A percentile compares a stretch with the other conserved stretches of the same genome.
Conservation (phyloP, 2,329 filamentous ascomycete species). For the Stenocarpella maydis region DNA sequence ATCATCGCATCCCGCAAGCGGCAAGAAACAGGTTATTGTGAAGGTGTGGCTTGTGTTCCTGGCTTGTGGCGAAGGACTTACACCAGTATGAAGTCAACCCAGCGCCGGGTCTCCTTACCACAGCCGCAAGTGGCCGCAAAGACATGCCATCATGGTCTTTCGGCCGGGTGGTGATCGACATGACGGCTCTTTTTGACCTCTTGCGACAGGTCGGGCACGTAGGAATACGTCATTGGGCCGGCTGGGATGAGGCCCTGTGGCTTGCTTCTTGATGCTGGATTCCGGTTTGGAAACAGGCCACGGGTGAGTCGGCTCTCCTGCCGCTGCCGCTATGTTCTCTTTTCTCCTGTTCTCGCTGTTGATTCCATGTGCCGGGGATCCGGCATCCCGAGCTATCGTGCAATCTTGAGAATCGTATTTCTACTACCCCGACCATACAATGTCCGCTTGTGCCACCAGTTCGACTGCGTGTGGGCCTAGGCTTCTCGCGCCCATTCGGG, state of each 20-base stretch:
- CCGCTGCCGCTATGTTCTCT: no score
- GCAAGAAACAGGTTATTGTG: constrained; percentile 38
- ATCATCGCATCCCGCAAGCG: constrained; percentile 25
- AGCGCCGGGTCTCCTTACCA: constrained; percentile 13
- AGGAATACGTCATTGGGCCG: constrained; percentile 31
- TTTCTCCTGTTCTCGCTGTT: constrained; percentile 9
- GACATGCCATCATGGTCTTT: constrained; percentile 17
- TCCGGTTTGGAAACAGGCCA: constrained; percentile 7
- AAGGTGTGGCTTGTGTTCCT: constrained; percentile 37
- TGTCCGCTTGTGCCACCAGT: constrained; percentile 3
- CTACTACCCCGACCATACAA: background rate
- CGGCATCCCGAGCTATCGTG: background rate
- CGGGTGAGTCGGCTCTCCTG: constrained; percentile 2
- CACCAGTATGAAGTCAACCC: constrained; percentile 30
- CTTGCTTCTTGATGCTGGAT: constrained; percentile 9
- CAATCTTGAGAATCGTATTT: background rate
- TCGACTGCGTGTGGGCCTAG: background rate
- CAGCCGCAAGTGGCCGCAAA: constrained; percentile 14
- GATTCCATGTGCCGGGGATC: background rate
- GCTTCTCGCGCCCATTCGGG: background rate
- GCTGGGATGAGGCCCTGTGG: constrained; percentile 2
- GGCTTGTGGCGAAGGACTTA: constrained; percentile 36
- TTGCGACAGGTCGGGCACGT: constrained; percentile 5
- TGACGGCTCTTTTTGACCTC: background rate
- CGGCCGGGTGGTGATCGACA: constrained; percentile 29